Conservation (phyloP, 148 eudicot species). For the Bassia scoparia region DNA sequence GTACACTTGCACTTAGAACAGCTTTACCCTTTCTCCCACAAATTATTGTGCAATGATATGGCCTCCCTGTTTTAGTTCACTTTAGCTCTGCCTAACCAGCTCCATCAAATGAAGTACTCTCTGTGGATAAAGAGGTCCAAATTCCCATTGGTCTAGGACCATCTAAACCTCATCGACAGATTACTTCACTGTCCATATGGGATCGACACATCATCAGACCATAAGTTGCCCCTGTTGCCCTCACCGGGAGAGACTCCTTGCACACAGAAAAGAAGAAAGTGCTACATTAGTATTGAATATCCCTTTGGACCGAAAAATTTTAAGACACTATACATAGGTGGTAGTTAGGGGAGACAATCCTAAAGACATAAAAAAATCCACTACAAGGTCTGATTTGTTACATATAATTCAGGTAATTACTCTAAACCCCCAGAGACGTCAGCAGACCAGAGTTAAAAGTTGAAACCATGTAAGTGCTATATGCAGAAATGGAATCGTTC, state of each 20-base stretch:
- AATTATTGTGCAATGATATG: not conserved
- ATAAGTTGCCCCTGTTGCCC: slow-evolving; percentile 95
- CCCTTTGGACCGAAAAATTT: too few species aligned
- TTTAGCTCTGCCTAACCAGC: slow-evolving; percentile 85
- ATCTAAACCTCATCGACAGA: slow-evolving; percentile 65
- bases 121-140: slow-evolving; percentile 86
- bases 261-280: slow-evolving; percentile 6
- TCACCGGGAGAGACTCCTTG: slow-evolving; percentile 87
- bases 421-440: not conserved
- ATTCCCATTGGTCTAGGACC: slow-evolving; percentile 72
- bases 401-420: too few species aligned
- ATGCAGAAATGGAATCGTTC: too few species aligned
- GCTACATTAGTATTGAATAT: slow-evolving; percentile 5
- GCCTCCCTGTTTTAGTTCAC: slow-evolving; percentile 64
- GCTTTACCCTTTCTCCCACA: not conserved
- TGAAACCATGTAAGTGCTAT: too few species aligned
- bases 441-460: not conserved
- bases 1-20: slow-evolving; percentile 3
- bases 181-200: slow-evolving; percentile 63
- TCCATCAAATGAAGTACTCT: slow-evolving; percentile 83
- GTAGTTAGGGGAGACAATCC: too few species aligned
- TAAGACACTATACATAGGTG: too few species aligned
- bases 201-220: slow-evolving; percentile 93
- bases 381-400: too few species aligned
- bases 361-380: too few species aligned